Evolutionary conservation across 2,329 filamentous ascomycete genomes (phyloP), one percentile per base, ranked within the genome.

Genomic region (Aspergillus fijiensis): DNA sequence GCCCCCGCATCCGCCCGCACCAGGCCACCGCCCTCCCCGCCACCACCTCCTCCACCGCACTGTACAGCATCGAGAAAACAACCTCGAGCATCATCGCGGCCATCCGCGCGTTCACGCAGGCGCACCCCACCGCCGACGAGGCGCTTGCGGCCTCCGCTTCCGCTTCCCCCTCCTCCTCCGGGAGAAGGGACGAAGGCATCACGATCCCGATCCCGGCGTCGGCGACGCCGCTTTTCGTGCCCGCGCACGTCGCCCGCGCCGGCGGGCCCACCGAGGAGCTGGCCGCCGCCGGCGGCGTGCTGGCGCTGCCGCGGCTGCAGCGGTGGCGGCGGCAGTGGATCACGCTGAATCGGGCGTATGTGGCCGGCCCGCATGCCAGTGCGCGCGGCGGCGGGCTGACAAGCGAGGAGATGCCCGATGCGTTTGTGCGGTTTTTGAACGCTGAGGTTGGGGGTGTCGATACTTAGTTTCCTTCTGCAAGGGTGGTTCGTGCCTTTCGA

Each of bases 341-440:
- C 47, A 73, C 77, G 60, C 70, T 81, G 60, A 80, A 81, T 60
- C 67, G 79, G 51, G 69, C 70, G 29, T 78, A 77, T 69, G 67
- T 76, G 31, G 73, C 70, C 4, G 69, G 70, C 49, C 70, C 73
- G 9, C 74, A 78, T 67, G 73, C 73, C 25, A 67, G 69, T 33
- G 72, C 68, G 1, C 64, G 63, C 49, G 69, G 72, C 53, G 72
- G 75, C 10, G 66, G 67, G 9, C 62, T 80, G 55, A 64, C 63
- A 14, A 55, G 65, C 51, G 74, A 74, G 21, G 72, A 77, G 61
- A 70, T 79, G 14, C 72, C 71, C 1, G 76, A 78, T 69, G 77
- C 77, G 6, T 81, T 81, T 74, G 76, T 80, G 57, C 69, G 75
- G 57, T 81, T 80, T 67, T 65, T 81, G 62, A 80, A 80, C 67